phyloP scores from a whole-genome alignment of 805 yeast species.

The Spathaspora arborariae region DNA sequence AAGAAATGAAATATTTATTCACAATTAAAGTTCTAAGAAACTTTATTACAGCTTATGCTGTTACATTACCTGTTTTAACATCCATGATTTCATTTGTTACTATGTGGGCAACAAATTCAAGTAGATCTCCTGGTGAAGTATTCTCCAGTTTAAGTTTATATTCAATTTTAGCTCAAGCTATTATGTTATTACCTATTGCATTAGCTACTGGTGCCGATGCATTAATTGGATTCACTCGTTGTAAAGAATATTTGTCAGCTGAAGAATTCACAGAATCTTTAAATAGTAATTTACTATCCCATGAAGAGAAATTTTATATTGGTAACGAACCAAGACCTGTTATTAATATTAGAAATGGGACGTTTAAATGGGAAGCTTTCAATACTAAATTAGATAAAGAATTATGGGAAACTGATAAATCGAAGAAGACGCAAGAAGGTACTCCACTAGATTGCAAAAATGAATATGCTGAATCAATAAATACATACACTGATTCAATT shows the following conservation, averaged over 20 bases:
- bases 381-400: constrained; percentile 19
- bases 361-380: constrained; percentile 30
- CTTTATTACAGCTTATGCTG: constrained; percentile 42
- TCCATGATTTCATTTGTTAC: constrained; percentile 45
- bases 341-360: constrained; percentile 23
- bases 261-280: constrained; percentile 19
- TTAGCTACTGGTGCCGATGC: constrained; percentile 45
- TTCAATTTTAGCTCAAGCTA: constrained; percentile 40
- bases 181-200: constrained; percentile 41
- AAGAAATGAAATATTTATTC: constrained; percentile 38
- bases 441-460: background rate
- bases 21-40: constrained; percentile 41
- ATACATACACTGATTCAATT: background rate
- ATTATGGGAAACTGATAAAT: constrained; percentile 20
- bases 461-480: background rate
- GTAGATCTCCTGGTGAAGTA: constrained; percentile 35
- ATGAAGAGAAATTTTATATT: constrained; percentile 6
- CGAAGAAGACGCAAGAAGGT: constrained; percentile 8
- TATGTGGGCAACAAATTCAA: constrained; percentile 42
- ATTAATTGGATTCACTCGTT: constrained; percentile 32
- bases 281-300: constrained; percentile 8
- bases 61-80: constrained; percentile 39
- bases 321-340: constrained; percentile 4
- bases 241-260: constrained; percentile 22
- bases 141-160: constrained; percentile 41